phyloP scores from a whole-genome alignment of 1,284 basidiomycete genomes.

The Exobasidium rhododendri region DNA sequence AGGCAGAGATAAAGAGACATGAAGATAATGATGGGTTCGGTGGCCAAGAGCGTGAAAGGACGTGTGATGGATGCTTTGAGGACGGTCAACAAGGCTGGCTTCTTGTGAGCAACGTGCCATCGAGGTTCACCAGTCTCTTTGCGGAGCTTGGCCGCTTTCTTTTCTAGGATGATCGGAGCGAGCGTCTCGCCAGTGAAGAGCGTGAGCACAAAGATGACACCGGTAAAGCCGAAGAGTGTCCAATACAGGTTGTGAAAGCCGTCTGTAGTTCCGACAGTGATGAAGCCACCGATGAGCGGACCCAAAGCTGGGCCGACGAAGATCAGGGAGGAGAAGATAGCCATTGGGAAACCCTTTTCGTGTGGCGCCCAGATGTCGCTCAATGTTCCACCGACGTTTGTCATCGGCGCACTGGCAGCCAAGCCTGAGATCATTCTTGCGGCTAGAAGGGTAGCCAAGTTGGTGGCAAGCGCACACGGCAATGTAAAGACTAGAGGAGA shows the following conservation, averaged over 20 bases:
- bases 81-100: not conserved
- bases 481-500: too few relatives aligned
- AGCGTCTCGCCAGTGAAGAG: slow-evolving; percentile 7
- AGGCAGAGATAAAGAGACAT: slow-evolving; percentile 17
- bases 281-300: slow-evolving; percentile 12
- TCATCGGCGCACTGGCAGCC: slow-evolving; percentile 10
- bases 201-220: not conserved
- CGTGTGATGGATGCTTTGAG: not conserved
- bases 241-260: not conserved
- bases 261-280: not conserved
- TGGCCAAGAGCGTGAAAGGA: not conserved
- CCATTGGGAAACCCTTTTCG: slow-evolving; percentile 7
- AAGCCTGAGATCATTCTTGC: not conserved
- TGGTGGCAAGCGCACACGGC: not conserved
- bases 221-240: not conserved
- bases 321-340: slow-evolving; percentile 15
- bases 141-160: not conserved
- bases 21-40: slow-evolving; percentile 15
- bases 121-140: not conserved
- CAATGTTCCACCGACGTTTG: slow-evolving; percentile 19
- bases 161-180: slow-evolving; percentile 1
- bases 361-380: slow-evolving; percentile 17
- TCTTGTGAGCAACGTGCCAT: not conserved
- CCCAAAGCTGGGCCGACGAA: slow-evolving; percentile 14
- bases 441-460: not conserved